phyloP scores from a whole-genome alignment of 129 eudicot genomes.

The Gnaphalium uliginosum region DNA sequence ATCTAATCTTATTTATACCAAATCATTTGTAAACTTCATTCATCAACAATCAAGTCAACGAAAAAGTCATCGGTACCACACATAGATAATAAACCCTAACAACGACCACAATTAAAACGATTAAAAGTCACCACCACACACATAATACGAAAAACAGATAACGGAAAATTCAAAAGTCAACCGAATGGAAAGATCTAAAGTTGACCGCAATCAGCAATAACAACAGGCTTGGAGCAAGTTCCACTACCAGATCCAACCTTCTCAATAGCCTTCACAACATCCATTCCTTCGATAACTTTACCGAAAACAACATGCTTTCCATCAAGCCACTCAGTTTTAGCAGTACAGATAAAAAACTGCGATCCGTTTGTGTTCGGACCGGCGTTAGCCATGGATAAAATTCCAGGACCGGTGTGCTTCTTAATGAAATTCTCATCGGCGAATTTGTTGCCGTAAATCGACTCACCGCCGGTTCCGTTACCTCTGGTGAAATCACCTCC shows the following conservation, averaged over 20 bases:
- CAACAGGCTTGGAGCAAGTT: constrained; percentile 44
- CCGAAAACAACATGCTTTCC: constrained; percentile 75
- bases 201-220: constrained; percentile 56
- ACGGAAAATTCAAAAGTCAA: neutral
- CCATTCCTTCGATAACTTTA: constrained; percentile 57
- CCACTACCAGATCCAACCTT: constrained; percentile 61
- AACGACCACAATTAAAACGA: neutral
- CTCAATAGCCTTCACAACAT: constrained; percentile 61
- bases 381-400: constrained; percentile 63
- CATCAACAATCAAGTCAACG: constrained; percentile 6
- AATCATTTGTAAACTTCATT: neutral
- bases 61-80: neutral
- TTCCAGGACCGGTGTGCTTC: constrained; percentile 67
- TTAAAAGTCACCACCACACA: constrained; percentile 5
- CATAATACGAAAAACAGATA: neutral
- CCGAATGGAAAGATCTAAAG: constrained; percentile 28
- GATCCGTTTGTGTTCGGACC: constrained; percentile 71
- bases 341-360: constrained; percentile 64
- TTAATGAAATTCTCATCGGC: constrained; percentile 57
- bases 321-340: constrained; percentile 66
- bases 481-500: constrained; percentile 72
- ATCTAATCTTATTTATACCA: constrained; percentile 26
- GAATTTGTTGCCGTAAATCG: constrained; percentile 62
- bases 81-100: constrained; percentile 5
- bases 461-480: constrained; percentile 72